Evolutionary conservation across 208 protist genomes (phyloP).

Genomic region (Porcisia hertigi): DNA sequence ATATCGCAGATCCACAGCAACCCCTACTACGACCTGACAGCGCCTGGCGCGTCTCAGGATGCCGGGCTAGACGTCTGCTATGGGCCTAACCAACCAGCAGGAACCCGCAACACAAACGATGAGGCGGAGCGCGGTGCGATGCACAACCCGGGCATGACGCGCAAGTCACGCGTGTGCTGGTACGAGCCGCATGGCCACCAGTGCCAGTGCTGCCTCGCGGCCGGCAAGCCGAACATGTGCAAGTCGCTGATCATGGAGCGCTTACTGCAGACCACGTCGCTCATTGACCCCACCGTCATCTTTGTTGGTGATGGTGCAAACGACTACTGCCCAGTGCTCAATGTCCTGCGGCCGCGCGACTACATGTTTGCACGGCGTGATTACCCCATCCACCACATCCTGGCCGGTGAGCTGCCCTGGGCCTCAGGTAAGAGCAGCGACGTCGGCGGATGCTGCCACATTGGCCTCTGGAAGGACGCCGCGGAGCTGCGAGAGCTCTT

Average conservation of each 20-base stretch:
- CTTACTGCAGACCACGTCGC: slow-evolving; percentile 62
- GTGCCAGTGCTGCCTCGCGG: slow-evolving; percentile 55
- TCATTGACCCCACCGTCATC: slow-evolving; percentile 88
- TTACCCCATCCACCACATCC: slow-evolving; percentile 62
- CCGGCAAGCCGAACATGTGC: slow-evolving; percentile 82
- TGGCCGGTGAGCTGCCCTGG: slow-evolving; percentile 21
- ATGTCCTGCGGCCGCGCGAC: slow-evolving; percentile 79
- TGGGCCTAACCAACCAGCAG: slow-evolving; percentile 4
- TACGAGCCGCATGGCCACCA: slow-evolving; percentile 76
- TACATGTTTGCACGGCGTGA: slow-evolving; percentile 71
- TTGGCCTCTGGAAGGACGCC: slow-evolving; percentile 71
- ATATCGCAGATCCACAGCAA: slow-evolving; percentile 89
- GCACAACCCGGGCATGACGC: slow-evolving; percentile 41
- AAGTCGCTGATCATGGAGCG: slow-evolving; percentile 82
- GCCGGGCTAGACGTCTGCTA: slow-evolving; percentile 18
- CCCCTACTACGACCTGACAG: slow-evolving; percentile 65
- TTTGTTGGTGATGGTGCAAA: slow-evolving; percentile 87
- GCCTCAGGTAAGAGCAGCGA: slow-evolving; percentile 1
- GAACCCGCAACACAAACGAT: slow-evolving; percentile 32
- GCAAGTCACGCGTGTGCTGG: slow-evolving; percentile 68
- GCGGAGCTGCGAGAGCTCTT: slow-evolving; percentile 69
- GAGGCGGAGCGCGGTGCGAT: slow-evolving; percentile 54
- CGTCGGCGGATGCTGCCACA: slow-evolving; percentile 72
- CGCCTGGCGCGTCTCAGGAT: slow-evolving; percentile 8
- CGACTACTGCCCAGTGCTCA: slow-evolving; percentile 84